Percentiles rank a stretch among this genome's conserved stretches.
phyloP scores from a whole-genome alignment of 768 basidiomycete species.

The Piloderma croceum region DNA sequence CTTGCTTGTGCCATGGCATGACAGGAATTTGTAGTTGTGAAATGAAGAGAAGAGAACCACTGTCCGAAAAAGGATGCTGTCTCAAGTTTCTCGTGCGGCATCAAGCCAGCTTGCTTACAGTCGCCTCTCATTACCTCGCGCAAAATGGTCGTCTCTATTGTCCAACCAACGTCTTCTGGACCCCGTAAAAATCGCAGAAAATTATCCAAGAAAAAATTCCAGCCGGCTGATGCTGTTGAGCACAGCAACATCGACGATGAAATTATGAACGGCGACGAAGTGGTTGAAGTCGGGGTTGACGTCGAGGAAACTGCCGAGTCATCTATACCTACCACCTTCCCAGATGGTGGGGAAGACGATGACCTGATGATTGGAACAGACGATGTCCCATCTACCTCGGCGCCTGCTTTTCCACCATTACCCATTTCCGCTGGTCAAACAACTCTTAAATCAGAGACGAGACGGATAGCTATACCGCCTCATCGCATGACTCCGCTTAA shows the following conservation, averaged over 20 bases:
- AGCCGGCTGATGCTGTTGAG: constrained; percentile 10
- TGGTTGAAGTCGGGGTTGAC: constrained; percentile 1
- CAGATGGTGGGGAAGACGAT: constrained; percentile 41
- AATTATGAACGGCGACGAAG: constrained; percentile 21
- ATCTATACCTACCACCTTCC: constrained; percentile 5
- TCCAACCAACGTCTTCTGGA: constrained; percentile 16
- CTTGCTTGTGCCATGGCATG: constrained; percentile 1
- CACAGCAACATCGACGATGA: constrained; percentile 22
- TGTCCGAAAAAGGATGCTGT: no score
- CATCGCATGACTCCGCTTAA: constrained; percentile 97
- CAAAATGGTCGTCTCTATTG: constrained; percentile 38
- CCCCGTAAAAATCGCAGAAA: constrained; percentile 42
- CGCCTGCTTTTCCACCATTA: constrained; percentile 67
- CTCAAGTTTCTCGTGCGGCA: no score
- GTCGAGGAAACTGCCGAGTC: constrained; percentile 14
- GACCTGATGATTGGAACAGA: constrained; percentile 58
- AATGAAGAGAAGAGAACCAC: not conserved
- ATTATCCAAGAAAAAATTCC: constrained; percentile 34
- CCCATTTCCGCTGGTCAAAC: constrained; percentile 51
- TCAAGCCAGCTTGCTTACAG: not conserved
- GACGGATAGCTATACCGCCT: constrained; percentile 88
- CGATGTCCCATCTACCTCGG: constrained; percentile 41
- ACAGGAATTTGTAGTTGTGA: no score
- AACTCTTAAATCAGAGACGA: constrained; percentile 72
- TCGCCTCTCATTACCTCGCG: constrained; percentile 6